Conservation (phyloP, 306 rosid genomes). For the Neltuma alba region DNA sequence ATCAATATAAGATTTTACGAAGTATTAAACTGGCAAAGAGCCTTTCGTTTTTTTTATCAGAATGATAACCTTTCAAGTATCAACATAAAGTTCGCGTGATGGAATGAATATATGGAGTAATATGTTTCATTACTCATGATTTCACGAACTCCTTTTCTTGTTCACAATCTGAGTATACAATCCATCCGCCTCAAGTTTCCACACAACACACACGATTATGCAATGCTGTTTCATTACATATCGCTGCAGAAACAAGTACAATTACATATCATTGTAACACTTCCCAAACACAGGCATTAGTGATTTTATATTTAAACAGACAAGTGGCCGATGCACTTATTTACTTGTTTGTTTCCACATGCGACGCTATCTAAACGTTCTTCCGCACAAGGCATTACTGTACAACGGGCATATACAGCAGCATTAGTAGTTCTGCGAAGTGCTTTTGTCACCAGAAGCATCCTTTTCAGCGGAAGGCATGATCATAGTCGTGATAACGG, state of each 20-base stretch:
- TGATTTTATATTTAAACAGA: not conserved
- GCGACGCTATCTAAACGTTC: not conserved
- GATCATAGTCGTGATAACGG: conserved; percentile 79
- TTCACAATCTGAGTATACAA: not conserved
- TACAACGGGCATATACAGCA: not conserved
- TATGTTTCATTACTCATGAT: not conserved
- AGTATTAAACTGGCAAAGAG: too few relatives aligned
- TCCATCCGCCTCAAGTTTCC: not conserved
- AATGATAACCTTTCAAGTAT: not conserved
- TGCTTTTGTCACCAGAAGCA: not conserved
- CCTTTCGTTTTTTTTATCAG: too few relatives aligned
- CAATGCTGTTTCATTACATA: not conserved
- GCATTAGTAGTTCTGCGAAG: not conserved
- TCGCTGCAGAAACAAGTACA: not conserved
- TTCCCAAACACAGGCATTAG: not conserved
- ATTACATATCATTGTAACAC: not conserved
- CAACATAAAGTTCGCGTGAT: not conserved
- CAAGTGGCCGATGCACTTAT: not conserved
- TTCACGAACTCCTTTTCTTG: not conserved
- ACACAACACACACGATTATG: not conserved
- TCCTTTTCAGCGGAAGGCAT: conserved; percentile 60
- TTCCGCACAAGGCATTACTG: conserved; percentile 17
- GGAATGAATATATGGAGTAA: not conserved
- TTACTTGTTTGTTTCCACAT: not conserved
- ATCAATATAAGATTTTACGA: not conserved